Evolutionary conservation across 2,329 filamentous ascomycete species (phyloP).

Genomic region (Rhynchosporium graminicola): DNA sequence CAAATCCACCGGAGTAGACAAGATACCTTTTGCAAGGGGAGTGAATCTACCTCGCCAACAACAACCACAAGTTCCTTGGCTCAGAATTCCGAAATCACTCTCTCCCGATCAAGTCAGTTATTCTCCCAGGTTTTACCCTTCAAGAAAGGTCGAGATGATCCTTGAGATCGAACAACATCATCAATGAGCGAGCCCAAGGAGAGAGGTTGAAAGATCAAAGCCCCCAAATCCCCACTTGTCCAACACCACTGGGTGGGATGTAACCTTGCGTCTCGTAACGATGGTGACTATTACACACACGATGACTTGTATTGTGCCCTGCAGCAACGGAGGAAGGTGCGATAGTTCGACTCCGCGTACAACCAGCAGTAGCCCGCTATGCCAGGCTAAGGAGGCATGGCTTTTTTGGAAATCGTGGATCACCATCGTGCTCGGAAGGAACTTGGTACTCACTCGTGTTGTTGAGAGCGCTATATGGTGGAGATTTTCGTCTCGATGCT

Average conservation of each 20-base stretch:
- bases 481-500: neutral
- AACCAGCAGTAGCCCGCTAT: neutral
- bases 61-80: neutral
- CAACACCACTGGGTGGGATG: constrained; percentile 1
- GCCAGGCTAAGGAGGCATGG: neutral
- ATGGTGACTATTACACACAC: constrained; percentile 5
- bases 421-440: constrained; percentile 4
- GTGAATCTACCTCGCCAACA: constrained; percentile 3
- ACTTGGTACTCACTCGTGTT: neutral
- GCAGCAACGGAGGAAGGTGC: neutral
- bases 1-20: too few relatives aligned
- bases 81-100: neutral
- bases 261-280: constrained; percentile 2
- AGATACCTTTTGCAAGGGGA: neutral
- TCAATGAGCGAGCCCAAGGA: neutral
- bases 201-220: neutral
- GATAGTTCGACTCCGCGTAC: neutral
- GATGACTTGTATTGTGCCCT: neutral
- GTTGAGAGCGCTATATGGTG: neutral
- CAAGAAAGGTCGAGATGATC: neutral
- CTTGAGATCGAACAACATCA: neutral
- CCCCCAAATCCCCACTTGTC: neutral
- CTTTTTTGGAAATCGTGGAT: neutral
- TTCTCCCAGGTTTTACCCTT: neutral
- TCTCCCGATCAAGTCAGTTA: neutral